Conservation (phyloP, 257 asterid genomes). For the Asclepias syriaca region DNA sequence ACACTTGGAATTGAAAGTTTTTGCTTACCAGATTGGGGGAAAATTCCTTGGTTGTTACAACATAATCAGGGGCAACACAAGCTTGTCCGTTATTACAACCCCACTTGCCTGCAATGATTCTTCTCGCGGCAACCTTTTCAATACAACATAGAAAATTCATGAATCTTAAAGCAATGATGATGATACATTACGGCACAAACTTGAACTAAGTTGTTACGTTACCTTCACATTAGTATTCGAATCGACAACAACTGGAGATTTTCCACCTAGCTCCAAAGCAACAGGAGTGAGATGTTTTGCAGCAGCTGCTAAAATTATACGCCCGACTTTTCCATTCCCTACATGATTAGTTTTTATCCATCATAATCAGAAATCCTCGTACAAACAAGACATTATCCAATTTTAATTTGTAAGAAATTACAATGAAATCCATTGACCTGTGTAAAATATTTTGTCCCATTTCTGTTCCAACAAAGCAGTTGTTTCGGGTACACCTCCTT, state of each 20-base stretch:
- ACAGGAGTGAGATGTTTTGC: conserved; percentile 91
- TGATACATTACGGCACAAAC: not conserved
- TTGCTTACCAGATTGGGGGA: conserved; percentile 57
- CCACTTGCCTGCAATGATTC: conserved; percentile 90
- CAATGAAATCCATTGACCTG: conserved; percentile 34
- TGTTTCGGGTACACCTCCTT: conserved; percentile 54
- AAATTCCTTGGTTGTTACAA: conserved; percentile 58
- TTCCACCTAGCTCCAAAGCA: conserved; percentile 88
- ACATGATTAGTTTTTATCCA: conserved; percentile 11
- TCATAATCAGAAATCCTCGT: not conserved
- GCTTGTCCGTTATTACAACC: conserved; percentile 94
- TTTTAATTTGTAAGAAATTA: not conserved
- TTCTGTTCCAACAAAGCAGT: conserved; percentile 64
- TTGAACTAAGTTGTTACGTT: conserved; percentile 6
- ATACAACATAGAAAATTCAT: conserved; percentile 9
- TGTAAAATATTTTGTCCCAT: conserved; percentile 71
- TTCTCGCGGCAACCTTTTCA: conserved; percentile 60
- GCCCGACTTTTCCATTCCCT: conserved; percentile 81
- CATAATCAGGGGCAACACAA: conserved; percentile 80
- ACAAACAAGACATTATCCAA: not conserved
- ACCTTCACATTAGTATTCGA: conserved; percentile 56
- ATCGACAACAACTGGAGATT: conserved; percentile 74
- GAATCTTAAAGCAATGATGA: not conserved
- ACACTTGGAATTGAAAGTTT: conserved; percentile 13
- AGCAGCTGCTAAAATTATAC: conserved; percentile 74